phyloP scores from a whole-genome alignment of 257 asterid genomes.

The Solanum dulcamara region DNA sequence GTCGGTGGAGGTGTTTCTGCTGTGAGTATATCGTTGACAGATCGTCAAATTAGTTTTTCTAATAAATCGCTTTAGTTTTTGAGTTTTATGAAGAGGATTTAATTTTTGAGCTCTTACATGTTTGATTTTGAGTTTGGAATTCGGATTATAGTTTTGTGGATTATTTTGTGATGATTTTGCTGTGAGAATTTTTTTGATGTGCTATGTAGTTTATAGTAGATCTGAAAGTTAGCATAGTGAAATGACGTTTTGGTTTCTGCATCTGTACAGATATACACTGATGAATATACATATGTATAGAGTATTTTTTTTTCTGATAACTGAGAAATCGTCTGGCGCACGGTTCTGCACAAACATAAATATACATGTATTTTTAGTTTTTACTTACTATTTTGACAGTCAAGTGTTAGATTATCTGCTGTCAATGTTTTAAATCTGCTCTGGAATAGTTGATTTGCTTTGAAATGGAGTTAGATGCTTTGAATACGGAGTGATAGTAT shows the following conservation, averaged over 20 bases:
- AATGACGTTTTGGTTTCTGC: background rate
- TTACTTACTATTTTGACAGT: background rate
- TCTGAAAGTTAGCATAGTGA: background rate
- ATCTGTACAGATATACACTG: background rate
- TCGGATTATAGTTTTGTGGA: background rate
- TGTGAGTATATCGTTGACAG: slow-evolving; percentile 33
- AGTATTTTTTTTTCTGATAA: background rate
- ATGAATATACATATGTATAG: background rate
- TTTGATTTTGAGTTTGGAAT: background rate
- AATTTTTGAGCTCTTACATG: background rate
- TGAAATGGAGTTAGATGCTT: background rate
- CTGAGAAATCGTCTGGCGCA: background rate
- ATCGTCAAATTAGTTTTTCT: background rate
- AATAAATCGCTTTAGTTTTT: background rate
- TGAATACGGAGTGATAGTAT: background rate
- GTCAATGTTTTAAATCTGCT: background rate
- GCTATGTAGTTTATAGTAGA: background rate
- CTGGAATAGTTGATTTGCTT: background rate
- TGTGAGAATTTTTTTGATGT: background rate
- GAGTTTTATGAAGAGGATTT: background rate
- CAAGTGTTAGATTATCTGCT: background rate
- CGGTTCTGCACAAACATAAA: background rate
- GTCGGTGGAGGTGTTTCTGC: slow-evolving; percentile 89
- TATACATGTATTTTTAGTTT: background rate
- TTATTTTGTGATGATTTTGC: background rate